Base-by-base conservation (phyloP, 2,329 filamentous ascomycete species). In the Penicillium corylophilum region DNA sequence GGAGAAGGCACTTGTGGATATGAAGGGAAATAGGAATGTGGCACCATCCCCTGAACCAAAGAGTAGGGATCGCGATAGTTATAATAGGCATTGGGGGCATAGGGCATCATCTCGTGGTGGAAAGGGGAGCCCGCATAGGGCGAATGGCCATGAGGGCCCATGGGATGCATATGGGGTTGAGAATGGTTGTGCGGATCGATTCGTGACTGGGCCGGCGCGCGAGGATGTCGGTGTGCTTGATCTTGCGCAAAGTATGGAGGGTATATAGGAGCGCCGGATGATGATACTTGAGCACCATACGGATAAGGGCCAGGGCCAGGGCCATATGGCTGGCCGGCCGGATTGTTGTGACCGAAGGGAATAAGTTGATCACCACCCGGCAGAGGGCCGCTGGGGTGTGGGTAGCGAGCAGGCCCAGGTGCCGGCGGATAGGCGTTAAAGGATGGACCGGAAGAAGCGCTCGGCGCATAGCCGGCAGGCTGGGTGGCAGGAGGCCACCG, bases 371-470 rank as follows among this genome's bases (percentile, higher is more conserved):
- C 70, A 12, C 69, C 70, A 12, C 69, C 69, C 18, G 63, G 58
- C 29, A 66, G 57, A 39, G 54, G 55, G n/a, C 59, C 51, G 46
- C 57, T 63, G 22, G 63, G 58, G 26, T 66, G 67, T 23, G 48
- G 49, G 46, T 63, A 70, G 13, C 55, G 60, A 40, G 45, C 53
- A 57, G 69, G 68, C 31, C 65, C 65, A 31, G 63, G 64, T 18
- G 67, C 65, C 29, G 63, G 64, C 18, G 67, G 66, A 52, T 70
- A 72, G 39, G 62, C 57, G 47, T 60, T 59, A 46, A 71, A 75
- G 22, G 71, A 69, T 33, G 69, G 71, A 10, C 67, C 72, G 5
- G 74, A 74, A 8, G 73, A 72, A 38, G 68, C 59, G 54, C 71
- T 75, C 22, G 67, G 70, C 15, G 71, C 59, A 56, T 77, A 77